Evolutionary conservation across 495 filamentous ascomycete genomes (phyloP), one percentile per base, ranked within the genome.

Genomic region (Chaetomidium leptoderma): DNA sequence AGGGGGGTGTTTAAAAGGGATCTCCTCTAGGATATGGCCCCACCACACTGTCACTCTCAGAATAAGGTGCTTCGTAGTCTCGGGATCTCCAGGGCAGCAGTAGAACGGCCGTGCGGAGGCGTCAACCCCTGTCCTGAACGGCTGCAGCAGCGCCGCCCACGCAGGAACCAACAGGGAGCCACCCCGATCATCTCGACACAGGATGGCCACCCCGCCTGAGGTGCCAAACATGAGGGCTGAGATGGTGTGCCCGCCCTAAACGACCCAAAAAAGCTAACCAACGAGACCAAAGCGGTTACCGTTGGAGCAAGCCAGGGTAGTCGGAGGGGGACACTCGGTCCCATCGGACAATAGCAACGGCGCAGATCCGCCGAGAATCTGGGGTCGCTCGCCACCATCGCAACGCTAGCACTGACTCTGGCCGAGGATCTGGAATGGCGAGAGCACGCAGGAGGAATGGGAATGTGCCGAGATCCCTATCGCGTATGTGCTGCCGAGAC

Each of bases 291-390:
- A 53, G 24, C 17, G 24, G 59, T 21, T 47, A 14, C 29, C 21
- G 43, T 24, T 48, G 17, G 13, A 40, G 39, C 52, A 59, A 62
- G 45, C 60, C 32, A 40, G 37, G 10, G 26, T n/a, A 32, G 45
- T n/a, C 19, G 29, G 45, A 48, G 27, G 26, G 45, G 2, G 27
- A 13, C 45, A 21, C 10, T n/a, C 10, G 45, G 7, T 0, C 11
- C 45, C 45, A 21, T 43, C 53, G 53, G 43, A 32, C 29, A 62
- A 55, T 54, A 57, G 46, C 50, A 55, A 48, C 8, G 19, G 16
- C 55, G 60, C 45, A 57, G 55, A 66, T 63, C 59, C 52, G 59
- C 53, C 54, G 60, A 60, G 23, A n/a, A 21, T 36, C 37, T 44
- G 54, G 55, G 55, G 51, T 27, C 27, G 27, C 30, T 27, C 19